Base-by-base conservation (phyloP, 176 grass and related monocot species). In the Thalia dealbata region DNA sequence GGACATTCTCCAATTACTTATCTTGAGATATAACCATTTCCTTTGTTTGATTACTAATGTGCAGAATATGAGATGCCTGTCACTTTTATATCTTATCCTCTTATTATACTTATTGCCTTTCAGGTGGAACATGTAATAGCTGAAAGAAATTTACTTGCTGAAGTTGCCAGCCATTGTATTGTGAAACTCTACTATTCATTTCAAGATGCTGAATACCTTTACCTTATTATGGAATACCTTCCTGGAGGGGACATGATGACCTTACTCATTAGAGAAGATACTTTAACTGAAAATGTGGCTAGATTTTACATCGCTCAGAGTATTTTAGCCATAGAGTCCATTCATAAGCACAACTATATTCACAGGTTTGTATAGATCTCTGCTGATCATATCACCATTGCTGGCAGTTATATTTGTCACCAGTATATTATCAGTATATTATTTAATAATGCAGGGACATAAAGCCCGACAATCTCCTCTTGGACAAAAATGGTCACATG, bases 401-500 rank as follows among this genome's bases (percentile, higher is more conserved):
- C 19, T 3, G 1, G 32, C 52, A 19, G 30, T 29, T 26, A 52
- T 26, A 14, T 7, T 70, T 38, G 1, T 38, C 4, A 50, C 19
- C 26, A 41, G 25, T 66, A 16, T 66, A 11, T 54, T 72, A 14
- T 24, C 52, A 55, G 50, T 35, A 26, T 24, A 48, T 25, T 22
- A 7, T 63, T 75, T 75, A 48, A 25, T 80, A 63, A 81, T 88
- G 71, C 84, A 99, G 95, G 80, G 95, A 99, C 79, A 95, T 99
- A 55, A 99, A 99, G 83, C 95, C 95, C 55, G 95, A 99, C 51
- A 99, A 99, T 79, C 83, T 99, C 63, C 79, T 99, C 14, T 80
- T 99, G 63, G 95, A 99, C 78, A 93, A 91, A 72, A 90, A 86
- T 77, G 95, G 95, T 71, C 87, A 99, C 85, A 91, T 99, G 95